phyloP scores from a whole-genome alignment of 2,329 filamentous ascomycete genomes.

The Diaporthe caulivora region DNA sequence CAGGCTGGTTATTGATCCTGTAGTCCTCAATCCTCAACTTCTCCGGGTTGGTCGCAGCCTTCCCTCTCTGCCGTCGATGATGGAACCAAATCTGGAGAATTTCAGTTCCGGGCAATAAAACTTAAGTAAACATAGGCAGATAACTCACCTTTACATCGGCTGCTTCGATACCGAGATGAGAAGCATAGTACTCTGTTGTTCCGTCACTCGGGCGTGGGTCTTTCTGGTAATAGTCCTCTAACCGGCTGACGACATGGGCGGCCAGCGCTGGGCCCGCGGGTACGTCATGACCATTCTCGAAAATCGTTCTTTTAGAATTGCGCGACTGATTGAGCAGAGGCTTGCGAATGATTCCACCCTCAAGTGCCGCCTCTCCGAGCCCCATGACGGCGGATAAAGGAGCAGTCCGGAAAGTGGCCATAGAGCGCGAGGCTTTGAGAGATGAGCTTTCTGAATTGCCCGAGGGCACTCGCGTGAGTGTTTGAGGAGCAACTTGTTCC shows the following conservation, averaged over 20 bases:
- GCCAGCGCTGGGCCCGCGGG: conserved; percentile 61
- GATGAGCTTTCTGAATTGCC: conserved; percentile 26
- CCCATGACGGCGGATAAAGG: conserved; percentile 33
- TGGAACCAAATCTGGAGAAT: conserved; percentile 61
- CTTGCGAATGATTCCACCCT: conserved; percentile 52
- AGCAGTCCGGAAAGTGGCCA: conserved; percentile 6
- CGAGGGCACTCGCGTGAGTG: conserved; percentile 14
- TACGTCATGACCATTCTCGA: conserved; percentile 50
- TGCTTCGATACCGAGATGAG: conserved; percentile 65
- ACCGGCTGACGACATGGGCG: conserved; percentile 60
- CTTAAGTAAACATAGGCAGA: neutral
- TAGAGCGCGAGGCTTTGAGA: conserved; percentile 20
- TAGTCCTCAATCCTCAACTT: conserved; percentile 56
- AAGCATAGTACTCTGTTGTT: conserved; percentile 66
- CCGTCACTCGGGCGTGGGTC: conserved; percentile 62
- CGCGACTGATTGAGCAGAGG: conserved; percentile 61
- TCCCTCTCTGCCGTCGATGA: conserved; percentile 63
- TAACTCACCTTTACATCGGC: conserved; percentile 61
- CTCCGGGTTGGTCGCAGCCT: conserved; percentile 58
- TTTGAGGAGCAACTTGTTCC: neutral
- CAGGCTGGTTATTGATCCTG: conserved; percentile 41
- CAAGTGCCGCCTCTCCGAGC: conserved; percentile 39
- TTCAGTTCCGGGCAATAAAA: neutral
- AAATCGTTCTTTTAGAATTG: conserved; percentile 54
- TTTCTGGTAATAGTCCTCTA: conserved; percentile 66